Conservation (phyloP, 139 green algal species). For the Pleodorina starrii region DNA sequence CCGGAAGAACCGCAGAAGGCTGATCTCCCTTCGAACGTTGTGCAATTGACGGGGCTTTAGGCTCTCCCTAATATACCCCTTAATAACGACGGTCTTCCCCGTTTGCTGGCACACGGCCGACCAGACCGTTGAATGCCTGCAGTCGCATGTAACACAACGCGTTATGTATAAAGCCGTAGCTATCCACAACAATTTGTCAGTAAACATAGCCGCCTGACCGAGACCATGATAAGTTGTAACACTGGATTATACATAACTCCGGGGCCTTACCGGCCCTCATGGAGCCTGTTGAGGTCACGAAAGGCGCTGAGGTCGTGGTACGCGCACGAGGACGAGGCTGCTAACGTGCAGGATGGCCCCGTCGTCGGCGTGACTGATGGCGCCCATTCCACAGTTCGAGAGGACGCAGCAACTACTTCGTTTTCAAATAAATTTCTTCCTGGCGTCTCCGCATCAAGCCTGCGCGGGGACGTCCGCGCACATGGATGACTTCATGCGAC, state of each 20-base stretch:
- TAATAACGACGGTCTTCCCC: constrained; percentile 10
- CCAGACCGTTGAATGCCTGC: constrained; percentile 45
- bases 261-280: constrained; percentile 16
- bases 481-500: neutral
- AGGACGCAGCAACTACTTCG: neutral
- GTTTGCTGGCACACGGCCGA: constrained; percentile 22
- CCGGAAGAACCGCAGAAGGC: constrained; percentile 40
- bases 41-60: constrained; percentile 47
- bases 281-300: constrained; percentile 1
- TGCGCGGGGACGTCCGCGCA: neutral
- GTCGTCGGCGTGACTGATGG: neutral
- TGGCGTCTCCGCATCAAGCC: neutral
- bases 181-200: neutral
- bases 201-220: neutral
- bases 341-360: neutral
- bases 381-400: neutral
- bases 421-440: neutral
- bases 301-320: constrained; percentile 20
- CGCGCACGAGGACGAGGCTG: neutral
- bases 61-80: constrained; percentile 7
- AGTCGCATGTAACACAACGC: neutral
- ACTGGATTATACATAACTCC: neutral
- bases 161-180: neutral
- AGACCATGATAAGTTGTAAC: neutral
- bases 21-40: constrained; percentile 51